These are phyloP conservation scores for Larix kaempferi DNA, from an alignment of 75 land plant genomes.

Conservation along the genomic window DNA sequence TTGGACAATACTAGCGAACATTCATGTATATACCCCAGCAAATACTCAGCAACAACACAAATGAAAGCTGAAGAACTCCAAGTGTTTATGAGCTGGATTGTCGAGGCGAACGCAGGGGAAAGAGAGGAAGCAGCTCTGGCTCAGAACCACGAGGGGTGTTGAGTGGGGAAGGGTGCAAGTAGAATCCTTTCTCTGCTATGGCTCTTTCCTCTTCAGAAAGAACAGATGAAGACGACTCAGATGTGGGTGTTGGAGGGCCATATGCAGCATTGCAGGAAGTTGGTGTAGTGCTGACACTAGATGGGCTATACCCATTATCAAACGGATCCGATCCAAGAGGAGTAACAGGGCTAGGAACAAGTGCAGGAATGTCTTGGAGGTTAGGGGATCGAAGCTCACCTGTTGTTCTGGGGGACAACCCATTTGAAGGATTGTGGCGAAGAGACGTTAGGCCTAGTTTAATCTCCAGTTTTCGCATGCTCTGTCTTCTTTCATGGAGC, in stretches of 20 bases:
- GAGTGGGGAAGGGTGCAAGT: slow-evolving; percentile 30
- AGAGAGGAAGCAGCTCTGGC: slow-evolving; percentile 38
- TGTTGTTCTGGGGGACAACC: slow-evolving; percentile 21
- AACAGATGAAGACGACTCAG: neutral
- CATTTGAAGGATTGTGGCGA: slow-evolving; percentile 3
- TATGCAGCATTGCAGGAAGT: slow-evolving; percentile 5
- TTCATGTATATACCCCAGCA: neutral
- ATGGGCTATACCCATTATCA: slow-evolving; percentile 14
- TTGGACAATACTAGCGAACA: neutral
- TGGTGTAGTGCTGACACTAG: slow-evolving; percentile 2
- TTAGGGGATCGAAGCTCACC: slow-evolving; percentile 9
- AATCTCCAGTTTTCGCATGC: slow-evolving; percentile 42
- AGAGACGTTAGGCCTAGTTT: slow-evolving; percentile 26
- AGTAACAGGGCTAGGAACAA: slow-evolving; percentile 24
- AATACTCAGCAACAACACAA: neutral
- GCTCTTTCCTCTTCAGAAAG: slow-evolving; percentile 12
- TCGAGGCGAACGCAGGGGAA: slow-evolving; percentile 36
- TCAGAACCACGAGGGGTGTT: slow-evolving; percentile 11
- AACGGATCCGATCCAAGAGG: slow-evolving; percentile 28
- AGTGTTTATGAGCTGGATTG: slow-evolving; percentile 13
- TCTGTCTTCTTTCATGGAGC: slow-evolving; percentile 50
- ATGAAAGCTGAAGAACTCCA: no score
- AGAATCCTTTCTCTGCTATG: slow-evolving; percentile 26
- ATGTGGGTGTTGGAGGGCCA: slow-evolving; percentile 15
- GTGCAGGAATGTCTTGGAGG: slow-evolving; percentile 7